Conservation (phyloP, 257 asterid genomes). For the Primulina tabacum region DNA sequence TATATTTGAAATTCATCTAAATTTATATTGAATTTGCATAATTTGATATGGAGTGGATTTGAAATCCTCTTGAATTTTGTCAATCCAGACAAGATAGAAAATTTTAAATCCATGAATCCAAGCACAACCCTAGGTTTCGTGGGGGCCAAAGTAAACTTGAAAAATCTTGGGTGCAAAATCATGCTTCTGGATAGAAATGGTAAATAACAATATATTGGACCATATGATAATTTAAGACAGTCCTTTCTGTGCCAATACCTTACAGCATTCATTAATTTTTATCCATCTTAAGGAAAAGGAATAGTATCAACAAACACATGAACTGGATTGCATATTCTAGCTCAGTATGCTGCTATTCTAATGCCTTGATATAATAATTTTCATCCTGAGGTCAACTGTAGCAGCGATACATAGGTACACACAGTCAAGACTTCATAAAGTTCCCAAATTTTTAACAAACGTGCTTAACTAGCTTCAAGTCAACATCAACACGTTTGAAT, state of each 20-base stretch:
- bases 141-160: neutral
- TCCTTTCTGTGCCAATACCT: neutral
- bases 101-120: too few species aligned
- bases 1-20: too few species aligned
- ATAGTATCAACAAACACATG: neutral
- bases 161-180: neutral
- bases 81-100: too few species aligned
- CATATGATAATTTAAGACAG: neutral
- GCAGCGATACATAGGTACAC: neutral
- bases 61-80: too few species aligned
- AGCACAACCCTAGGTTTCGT: neutral
- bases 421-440: neutral
- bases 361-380: neutral
- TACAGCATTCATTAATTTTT: neutral
- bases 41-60: too few species aligned
- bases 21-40: too few species aligned
- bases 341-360: neutral
- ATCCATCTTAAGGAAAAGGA: neutral
- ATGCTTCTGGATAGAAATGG: neutral
- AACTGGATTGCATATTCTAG: neutral
- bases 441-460: neutral
- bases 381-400: neutral
- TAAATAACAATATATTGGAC: neutral
- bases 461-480: neutral
- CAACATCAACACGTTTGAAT: neutral